Evolutionary conservation across 2,329 filamentous ascomycete species (phyloP).

Genomic region (Setomelanomma holmii): DNA sequence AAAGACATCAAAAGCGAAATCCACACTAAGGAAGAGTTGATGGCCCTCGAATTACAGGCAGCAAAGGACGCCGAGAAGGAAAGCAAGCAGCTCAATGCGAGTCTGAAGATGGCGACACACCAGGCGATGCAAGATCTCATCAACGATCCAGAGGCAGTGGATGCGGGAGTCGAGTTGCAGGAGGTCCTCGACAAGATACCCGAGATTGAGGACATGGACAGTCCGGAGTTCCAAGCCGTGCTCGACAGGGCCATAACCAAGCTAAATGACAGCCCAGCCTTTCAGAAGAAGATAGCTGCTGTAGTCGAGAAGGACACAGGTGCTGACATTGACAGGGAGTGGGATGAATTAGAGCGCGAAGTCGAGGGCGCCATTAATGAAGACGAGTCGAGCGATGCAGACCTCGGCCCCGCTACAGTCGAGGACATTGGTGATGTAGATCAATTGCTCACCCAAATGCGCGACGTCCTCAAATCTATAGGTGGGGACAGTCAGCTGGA

Average conservation of each 20-base stretch:
- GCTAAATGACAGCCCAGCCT: conserved; percentile 26
- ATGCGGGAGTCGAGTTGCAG: conserved; percentile 28
- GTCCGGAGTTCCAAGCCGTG: conserved; percentile 28
- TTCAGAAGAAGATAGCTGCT: conserved; percentile 28
- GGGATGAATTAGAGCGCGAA: conserved; percentile 15
- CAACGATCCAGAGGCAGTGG: conserved; percentile 36
- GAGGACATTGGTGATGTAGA: conserved; percentile 29
- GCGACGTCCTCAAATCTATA: conserved; percentile 32
- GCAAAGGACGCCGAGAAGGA: conserved; percentile 24
- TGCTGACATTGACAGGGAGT: conserved; percentile 20
- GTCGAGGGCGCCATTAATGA: conserved; percentile 17
- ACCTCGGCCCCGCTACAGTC: conserved; percentile 10
- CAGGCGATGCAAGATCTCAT: conserved; percentile 33
- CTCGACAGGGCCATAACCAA: conserved; percentile 30
- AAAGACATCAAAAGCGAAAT: conserved; percentile 35
- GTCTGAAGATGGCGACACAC: conserved; percentile 25
- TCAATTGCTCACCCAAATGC: conserved; percentile 33
- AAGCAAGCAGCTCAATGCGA: conserved; percentile 4
- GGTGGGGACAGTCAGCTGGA: conserved; percentile 27
- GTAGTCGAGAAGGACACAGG: conserved; percentile 13
- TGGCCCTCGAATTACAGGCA: conserved; percentile 17
- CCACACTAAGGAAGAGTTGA: conserved; percentile 24
- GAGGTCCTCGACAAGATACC: conserved; percentile 33
- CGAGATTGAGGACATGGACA: conserved; percentile 25
- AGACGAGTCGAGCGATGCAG: conserved; percentile 9